phyloP scores from a whole-genome alignment of 305 asterid species.

The Striga hermonthica region DNA sequence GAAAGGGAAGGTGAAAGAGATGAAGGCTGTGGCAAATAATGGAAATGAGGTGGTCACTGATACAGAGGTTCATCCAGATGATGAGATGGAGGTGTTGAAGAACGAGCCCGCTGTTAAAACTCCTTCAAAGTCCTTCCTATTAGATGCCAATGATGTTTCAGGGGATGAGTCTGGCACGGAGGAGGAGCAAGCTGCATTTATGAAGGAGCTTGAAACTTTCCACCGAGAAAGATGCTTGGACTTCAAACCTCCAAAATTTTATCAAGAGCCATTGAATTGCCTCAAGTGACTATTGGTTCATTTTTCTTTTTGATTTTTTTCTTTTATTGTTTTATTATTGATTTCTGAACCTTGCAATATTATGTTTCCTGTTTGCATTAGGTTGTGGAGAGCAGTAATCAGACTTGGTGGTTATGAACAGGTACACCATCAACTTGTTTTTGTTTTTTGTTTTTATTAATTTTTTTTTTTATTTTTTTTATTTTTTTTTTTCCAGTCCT shows the following conservation, averaged over 20 bases:
- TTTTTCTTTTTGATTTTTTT: constrained; percentile 2
- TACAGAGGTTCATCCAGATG: constrained; percentile 34
- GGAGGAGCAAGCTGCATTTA: constrained; percentile 80
- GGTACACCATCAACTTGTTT: constrained; percentile 40
- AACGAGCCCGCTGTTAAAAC: constrained; percentile 42
- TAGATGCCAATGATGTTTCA: constrained; percentile 49
- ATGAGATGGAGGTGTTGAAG: constrained; percentile 36
- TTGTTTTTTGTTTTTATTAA: too few species aligned
- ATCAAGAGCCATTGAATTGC: constrained; percentile 81
- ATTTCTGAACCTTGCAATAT: constrained; percentile 9
- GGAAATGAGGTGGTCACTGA: constrained; percentile 32
- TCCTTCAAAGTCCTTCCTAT: constrained; percentile 47
- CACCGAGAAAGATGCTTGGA: constrained; percentile 72
- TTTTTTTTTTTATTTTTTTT: too few species aligned
- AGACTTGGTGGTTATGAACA: constrained; percentile 93
- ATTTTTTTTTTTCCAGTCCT: too few species aligned
- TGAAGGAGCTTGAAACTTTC: constrained; percentile 74
- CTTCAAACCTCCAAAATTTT: constrained; percentile 80
- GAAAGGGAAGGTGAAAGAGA: background rate
- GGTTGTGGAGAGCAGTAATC: constrained; percentile 92
- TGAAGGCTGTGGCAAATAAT: constrained; percentile 23
- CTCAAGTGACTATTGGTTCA: constrained; percentile 57
- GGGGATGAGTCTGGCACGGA: constrained; percentile 73
- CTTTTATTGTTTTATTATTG: background rate
- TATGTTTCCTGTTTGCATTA: constrained; percentile 32